Base-by-base conservation (phyloP, 345 rosid species). In the Jatropha curcas region DNA sequence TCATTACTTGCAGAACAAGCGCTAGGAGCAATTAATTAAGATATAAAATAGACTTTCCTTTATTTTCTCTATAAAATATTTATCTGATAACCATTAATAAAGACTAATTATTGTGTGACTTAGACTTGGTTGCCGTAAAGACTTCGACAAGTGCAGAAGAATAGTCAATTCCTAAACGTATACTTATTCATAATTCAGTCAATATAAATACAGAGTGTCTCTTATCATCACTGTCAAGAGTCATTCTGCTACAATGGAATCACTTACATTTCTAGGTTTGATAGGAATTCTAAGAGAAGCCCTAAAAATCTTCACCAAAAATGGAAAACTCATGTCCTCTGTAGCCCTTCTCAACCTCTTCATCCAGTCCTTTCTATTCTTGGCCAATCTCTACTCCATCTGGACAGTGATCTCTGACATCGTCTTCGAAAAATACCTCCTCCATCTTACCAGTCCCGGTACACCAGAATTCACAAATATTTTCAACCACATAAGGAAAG, bases 291-390 rank as follows among this genome's bases (percentile, higher is more conserved):
- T 86, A 61, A 75, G 74, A 50, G 84, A 82, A 67, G 71, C 86
- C 75, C 28, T 72, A 74, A 81, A 79, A 74, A 76, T 86, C 65
- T 77, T 77, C 67, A 24, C 60, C 76, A 83, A 79, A 73, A 85
- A 86, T 66, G 76, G 70, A 51, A 80, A 60, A 72, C 76, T 85
- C 13, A 83, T 89, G 80, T 33, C 82, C 65, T 73, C 63, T 31
- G 67, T 89, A 41, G 67, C 79, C 67, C 6, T 76, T 9, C 39
- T 83, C 46, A 73, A 78, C 60, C 45, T 81, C 76, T 61, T 65
- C 45, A 48, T 80, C 67, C 28, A 55, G 50, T 81, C 81, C 37
- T 3, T 76, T 27, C 72, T 78, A 39, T 74, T 58, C 79, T 30
- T 83, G 33, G 34, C 74, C 66, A 66, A 58, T 69, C n/a, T 71